Percentiles rank a stretch among this genome's conserved stretches.
Evolutionary conservation across 352 stramenopile genomes (phyloP).

Genomic region (Pythium angustatum): DNA sequence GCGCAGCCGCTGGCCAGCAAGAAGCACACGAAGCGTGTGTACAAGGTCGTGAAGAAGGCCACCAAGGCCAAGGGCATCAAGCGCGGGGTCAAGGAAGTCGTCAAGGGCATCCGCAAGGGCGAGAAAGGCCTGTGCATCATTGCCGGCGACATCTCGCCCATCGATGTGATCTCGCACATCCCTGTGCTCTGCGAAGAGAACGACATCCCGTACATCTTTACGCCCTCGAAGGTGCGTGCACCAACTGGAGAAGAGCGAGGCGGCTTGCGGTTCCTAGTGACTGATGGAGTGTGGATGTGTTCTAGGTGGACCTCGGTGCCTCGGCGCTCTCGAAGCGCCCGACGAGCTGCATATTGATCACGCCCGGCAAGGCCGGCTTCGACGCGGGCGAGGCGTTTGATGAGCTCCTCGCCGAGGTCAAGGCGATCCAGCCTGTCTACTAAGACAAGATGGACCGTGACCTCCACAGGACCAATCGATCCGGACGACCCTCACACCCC

Average conservation of each 20-base stretch:
- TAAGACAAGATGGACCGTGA: constrained; percentile 37
- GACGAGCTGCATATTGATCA: constrained; percentile 98
- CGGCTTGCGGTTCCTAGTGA: too few relatives aligned
- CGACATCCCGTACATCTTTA: constrained; percentile 99
- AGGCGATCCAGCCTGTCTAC: constrained; percentile 86
- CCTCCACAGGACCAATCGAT: neutral
- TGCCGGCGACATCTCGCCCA: constrained; percentile 99
- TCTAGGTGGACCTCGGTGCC: constrained; percentile 90
- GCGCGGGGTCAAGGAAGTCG: constrained; percentile 99
- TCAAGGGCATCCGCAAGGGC: constrained; percentile 97
- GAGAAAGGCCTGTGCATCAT: constrained; percentile 98
- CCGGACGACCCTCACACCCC: neutral
- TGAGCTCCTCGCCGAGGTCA: constrained; percentile 88
- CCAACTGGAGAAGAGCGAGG: neutral
- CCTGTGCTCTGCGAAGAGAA: constrained; percentile 98
- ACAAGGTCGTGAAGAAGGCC: constrained; percentile 96
- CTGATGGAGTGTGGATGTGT: constrained; percentile 11
- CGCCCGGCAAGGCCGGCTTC: constrained; percentile 90
- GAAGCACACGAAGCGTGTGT: constrained; percentile 94
- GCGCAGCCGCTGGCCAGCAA: constrained; percentile 97
- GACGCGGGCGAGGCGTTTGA: constrained; percentile 89
- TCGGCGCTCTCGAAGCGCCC: constrained; percentile 97
- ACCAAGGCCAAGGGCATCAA: constrained; percentile 96
- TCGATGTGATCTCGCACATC: constrained; percentile 99
- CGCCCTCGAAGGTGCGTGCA: constrained; percentile 89